phyloP scores from a whole-genome alignment of 305 asterid species.

The Caryopteris hybrid region DNA sequence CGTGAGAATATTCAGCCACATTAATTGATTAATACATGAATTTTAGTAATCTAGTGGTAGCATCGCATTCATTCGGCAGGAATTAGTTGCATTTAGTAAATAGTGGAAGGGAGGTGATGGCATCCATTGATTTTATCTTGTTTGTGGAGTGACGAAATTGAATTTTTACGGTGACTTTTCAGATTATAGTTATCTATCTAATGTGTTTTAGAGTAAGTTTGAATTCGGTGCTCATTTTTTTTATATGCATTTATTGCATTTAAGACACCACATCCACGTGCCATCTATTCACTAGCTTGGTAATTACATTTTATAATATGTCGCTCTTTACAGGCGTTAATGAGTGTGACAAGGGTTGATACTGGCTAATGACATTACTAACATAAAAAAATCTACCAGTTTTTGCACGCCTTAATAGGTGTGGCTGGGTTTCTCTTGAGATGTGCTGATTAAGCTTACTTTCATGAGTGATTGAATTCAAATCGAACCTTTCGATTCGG shows the following conservation, averaged over 20 bases:
- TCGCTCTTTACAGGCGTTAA: neutral
- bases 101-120: neutral
- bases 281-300: neutral
- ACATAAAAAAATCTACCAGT: neutral
- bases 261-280: neutral
- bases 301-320: neutral
- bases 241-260: neutral
- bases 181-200: neutral
- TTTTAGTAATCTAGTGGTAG: slow-evolving; percentile 6
- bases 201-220: neutral
- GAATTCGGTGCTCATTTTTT: neutral
- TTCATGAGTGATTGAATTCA: neutral
- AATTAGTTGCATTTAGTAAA: neutral
- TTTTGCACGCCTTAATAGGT: neutral
- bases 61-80: neutral
- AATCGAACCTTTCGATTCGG: neutral
- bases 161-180: neutral
- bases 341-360: neutral
- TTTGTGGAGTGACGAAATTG: neutral
- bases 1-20: neutral
- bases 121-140: neutral
- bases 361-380: neutral
- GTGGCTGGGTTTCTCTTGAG: neutral
- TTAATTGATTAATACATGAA: neutral
- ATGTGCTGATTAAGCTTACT: neutral